These are phyloP conservation scores for Globisporangium solare DNA, from an alignment of 352 stramenopile genomes.

Conservation along the genomic window DNA sequence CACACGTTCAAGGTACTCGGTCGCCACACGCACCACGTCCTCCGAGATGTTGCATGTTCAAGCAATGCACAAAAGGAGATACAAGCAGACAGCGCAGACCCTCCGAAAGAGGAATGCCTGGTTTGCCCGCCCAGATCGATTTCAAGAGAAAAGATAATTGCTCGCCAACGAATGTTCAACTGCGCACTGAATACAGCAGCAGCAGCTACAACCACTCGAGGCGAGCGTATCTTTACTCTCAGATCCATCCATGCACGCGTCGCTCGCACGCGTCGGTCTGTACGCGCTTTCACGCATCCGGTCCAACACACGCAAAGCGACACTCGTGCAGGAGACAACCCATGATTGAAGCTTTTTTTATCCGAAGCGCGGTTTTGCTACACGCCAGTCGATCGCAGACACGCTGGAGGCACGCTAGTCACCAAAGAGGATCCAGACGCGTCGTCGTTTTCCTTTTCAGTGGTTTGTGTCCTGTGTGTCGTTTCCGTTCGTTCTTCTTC, in stretches of 20 bases:
- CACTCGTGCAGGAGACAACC: slow-evolving; percentile 41
- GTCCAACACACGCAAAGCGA: background rate
- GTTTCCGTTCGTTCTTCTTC: no score
- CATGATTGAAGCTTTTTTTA: slow-evolving; percentile 23
- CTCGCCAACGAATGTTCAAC: background rate
- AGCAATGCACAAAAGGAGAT: slow-evolving; percentile 70
- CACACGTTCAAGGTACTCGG: slow-evolving; percentile 5
- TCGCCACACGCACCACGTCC: slow-evolving; percentile 81
- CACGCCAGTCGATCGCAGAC: slow-evolving; percentile 1
- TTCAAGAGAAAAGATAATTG: slow-evolving; percentile 78
- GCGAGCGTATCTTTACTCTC: slow-evolving; percentile 64
- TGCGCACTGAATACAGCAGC: background rate
- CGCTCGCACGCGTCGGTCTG: background rate
- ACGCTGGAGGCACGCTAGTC: background rate
- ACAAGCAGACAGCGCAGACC: slow-evolving; percentile 21
- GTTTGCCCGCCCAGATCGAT: slow-evolving; percentile 49
- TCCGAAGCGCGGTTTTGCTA: slow-evolving; percentile 13
- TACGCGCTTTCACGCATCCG: background rate
- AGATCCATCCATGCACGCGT: slow-evolving; percentile 62
- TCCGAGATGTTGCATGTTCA: slow-evolving; percentile 58
- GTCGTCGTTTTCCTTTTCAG: background rate
- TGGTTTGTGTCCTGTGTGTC: background rate
- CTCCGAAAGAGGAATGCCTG: background rate
- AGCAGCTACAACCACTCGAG: slow-evolving; percentile 2
- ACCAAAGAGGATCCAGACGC: background rate